Evolutionary conservation across 108 stramenopile genomes (phyloP), one percentile per base, ranked within the genome.

Genomic region (Pseudonitzschia delicatissima): DNA sequence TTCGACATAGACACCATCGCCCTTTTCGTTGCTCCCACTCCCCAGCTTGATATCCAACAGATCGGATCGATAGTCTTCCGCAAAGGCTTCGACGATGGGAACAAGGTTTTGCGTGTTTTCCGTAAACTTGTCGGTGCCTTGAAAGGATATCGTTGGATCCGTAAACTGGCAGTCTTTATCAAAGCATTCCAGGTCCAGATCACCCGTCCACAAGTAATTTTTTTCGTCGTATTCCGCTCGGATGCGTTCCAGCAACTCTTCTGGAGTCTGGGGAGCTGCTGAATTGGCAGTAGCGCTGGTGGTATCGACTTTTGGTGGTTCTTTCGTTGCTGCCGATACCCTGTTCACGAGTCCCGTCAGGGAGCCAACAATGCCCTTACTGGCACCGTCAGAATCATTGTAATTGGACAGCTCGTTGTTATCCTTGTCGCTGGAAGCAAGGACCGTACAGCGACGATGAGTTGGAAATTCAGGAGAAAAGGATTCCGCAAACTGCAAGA

Each of bases 171-270:
- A 93, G 31, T 83, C 57, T 37, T 64, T 17, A 29, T 66, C 64
- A 65, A 90, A 93, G 29, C 72, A 76, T 23, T 72, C 68, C 35
- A 83, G 66, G 73, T 87, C 82, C 44, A 93, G 76, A 52, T 88
- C 70, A 6, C 88, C 88, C 0, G 92, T 93, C 92, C 92, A 93
- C 17, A 93, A 67, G 67, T 93, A 93, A 67, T 90, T 90, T 51
- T 72, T 73, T 47, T 66, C 63, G 5, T 45, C 71, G 68, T 93
- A 93, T 23, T 93, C 88, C 1, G 74, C 63, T 39, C 68, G 49
- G 28, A 93, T 87, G 29, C 85, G 70, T 53, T 63, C 25, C n/a
- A 82, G 37, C 21, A 93, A 39, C 72, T 90, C 86, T 40, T 64
- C 33, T 1, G 67, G 45, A 0, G 57, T 47, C 4, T 5, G 45